Percentiles rank a stretch among this genome's conserved stretches.
phyloP scores from a whole-genome alignment of 495 filamentous ascomycete genomes.

The Astrothelium macrocarpum region DNA sequence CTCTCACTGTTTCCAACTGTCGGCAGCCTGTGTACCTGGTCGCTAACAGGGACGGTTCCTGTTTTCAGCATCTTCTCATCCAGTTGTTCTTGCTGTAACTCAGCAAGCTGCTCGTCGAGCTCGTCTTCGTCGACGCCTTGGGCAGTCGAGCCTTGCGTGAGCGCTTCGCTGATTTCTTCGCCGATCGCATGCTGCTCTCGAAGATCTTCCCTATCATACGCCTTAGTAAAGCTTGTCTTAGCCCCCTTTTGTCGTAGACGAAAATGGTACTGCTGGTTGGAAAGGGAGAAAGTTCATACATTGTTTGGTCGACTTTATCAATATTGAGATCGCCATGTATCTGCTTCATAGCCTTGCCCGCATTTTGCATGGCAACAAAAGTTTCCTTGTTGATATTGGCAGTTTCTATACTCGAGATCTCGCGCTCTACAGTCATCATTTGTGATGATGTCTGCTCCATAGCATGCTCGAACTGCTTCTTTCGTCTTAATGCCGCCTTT shows the following conservation, averaged over 20 bases:
- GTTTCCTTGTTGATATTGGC: slow-evolving; percentile 99
- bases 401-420: slow-evolving; percentile 93
- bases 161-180: slow-evolving; percentile 81
- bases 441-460: slow-evolving; percentile 83
- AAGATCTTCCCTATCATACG: slow-evolving; percentile 65
- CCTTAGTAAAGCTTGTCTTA: neutral
- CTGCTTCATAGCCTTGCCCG: slow-evolving; percentile 75
- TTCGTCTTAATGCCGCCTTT: slow-evolving; percentile 82
- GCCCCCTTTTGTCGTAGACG: too few species aligned
- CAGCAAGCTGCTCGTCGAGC: slow-evolving; percentile 69
- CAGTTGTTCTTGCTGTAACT: slow-evolving; percentile 71
- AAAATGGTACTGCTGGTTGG: too few species aligned
- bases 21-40: slow-evolving; percentile 64
- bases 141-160: slow-evolving; percentile 60
- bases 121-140: slow-evolving; percentile 78
- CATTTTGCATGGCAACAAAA: slow-evolving; percentile 83
- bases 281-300: slow-evolving; percentile 49
- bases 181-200: slow-evolving; percentile 85
- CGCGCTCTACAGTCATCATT: slow-evolving; percentile 83
- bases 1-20: slow-evolving; percentile 64
- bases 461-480: slow-evolving; percentile 86
- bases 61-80: slow-evolving; percentile 91
- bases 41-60: slow-evolving; percentile 62
- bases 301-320: slow-evolving; percentile 87
- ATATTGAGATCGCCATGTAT: slow-evolving; percentile 87